Evolutionary conservation across 2,329 filamentous ascomycete genomes (phyloP), one percentile per base, ranked within the genome.

Genomic region (Penicillium concentricum): DNA sequence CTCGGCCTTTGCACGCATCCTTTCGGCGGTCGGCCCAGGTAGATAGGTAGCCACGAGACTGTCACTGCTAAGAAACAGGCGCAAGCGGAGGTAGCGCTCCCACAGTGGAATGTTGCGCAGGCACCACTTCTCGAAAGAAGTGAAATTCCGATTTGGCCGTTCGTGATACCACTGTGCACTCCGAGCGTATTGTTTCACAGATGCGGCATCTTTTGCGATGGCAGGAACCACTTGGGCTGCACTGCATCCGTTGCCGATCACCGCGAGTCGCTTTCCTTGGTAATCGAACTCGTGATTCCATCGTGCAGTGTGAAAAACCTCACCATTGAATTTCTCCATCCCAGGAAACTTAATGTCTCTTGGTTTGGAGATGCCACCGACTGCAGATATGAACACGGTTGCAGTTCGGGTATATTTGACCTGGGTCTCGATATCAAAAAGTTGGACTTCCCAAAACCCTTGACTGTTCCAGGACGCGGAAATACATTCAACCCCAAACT

Each of bases 301-400:
- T 35, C 32, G 32, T 35, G 32, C 32, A 6, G 32, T 35, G 13
- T 35, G 32, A 8, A 35, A 35, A 3, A 35, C 6, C 8, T 35
- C 61, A 12, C 78, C 76, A 22, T 72, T 56, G 61, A 78, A 81
- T 0, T 32, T 54, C 22, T 65, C 62, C 41, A 67, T 59, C 13
- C 65, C 65, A 7, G 54, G 43, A 22, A 67, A 57, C 5, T 54
- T 50, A 8, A 48, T 39, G 28, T 64, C 62, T 34, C 57, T 44
- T 6, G 61, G 63, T 5, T 57, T 47, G 4, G 61, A 62, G 34
- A 66, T 63, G 2, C 51, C 56, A 16, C 67, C 67, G 12, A 69
- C 61, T 7, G 61, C 61, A 9, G 67, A 69, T 15, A 69, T 53
- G 22, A 68, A 61, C 2, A 69, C 51, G 9, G 51, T 54, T 2